These are phyloP conservation scores for Monilinia fructicola DNA, from an alignment of 2,329 filamentous ascomycete genomes.

Conservation along the genomic window DNA sequence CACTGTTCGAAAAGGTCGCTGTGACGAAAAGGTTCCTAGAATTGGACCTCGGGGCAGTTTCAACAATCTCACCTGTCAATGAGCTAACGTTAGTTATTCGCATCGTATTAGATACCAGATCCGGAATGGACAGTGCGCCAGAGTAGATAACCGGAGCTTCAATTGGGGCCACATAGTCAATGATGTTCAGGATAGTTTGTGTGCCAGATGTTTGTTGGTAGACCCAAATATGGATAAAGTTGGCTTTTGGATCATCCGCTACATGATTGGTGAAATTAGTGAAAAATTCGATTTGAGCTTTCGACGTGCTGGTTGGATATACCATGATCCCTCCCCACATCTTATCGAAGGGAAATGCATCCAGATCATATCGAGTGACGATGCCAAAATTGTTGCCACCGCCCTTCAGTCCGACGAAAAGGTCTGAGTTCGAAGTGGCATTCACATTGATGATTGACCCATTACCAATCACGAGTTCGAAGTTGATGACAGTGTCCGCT, in stretches of 20 bases:
- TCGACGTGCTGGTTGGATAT: neutral
- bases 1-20: conserved; percentile 10
- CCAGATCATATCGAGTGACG: conserved; percentile 6
- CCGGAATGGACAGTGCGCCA: conserved; percentile 3
- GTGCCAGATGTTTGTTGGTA: neutral
- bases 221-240: neutral
- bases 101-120: conserved; percentile 22
- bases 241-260: neutral
- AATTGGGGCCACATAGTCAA: neutral
- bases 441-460: conserved; percentile 23
- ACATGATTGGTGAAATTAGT: conserved; percentile 4
- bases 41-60: neutral
- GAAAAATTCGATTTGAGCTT: neutral
- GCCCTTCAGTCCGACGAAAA: conserved; percentile 25
- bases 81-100: conserved; percentile 25
- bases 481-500: neutral
- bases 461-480: conserved; percentile 4
- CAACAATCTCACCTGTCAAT: neutral
- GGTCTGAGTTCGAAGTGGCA: conserved; percentile 16
- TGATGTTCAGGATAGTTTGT: neutral
- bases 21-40: neutral
- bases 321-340: conserved; percentile 3
- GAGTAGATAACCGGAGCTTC: neutral
- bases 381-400: conserved; percentile 24
- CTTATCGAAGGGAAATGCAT: conserved; percentile 1